These are phyloP conservation scores for Fermentozyma sake DNA, from an alignment of 1,139 yeast species.

Conservation along the genomic window DNA sequence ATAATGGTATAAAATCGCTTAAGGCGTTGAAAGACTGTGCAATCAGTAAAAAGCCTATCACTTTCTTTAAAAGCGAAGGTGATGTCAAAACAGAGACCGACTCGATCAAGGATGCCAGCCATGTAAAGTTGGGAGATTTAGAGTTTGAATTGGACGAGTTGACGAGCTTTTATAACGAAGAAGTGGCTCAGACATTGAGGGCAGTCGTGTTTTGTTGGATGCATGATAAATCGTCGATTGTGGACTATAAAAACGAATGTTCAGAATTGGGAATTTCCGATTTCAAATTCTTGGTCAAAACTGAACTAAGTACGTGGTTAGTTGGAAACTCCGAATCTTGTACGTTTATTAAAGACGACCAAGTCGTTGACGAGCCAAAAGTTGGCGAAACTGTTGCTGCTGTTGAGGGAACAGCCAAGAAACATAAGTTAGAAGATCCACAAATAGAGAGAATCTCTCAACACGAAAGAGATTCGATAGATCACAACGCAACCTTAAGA, in stretches of 20 bases:
- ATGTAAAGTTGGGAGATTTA: slow-evolving; percentile 26
- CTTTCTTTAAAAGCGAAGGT: slow-evolving; percentile 17
- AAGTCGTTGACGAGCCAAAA: slow-evolving; percentile 3
- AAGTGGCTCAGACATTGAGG: slow-evolving; percentile 46
- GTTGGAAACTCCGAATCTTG: slow-evolving; percentile 61
- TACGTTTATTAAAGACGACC: slow-evolving; percentile 38
- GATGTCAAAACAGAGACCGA: slow-evolving; percentile 17
- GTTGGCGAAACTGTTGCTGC: slow-evolving; percentile 6
- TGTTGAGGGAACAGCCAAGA: slow-evolving; percentile 11
- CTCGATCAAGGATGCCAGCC: slow-evolving; percentile 33
- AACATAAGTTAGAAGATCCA: slow-evolving; percentile 46
- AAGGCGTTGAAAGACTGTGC: slow-evolving; percentile 18
- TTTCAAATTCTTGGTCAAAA: slow-evolving; percentile 79
- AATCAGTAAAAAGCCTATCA: slow-evolving; percentile 19
- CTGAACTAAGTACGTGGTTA: slow-evolving; percentile 79
- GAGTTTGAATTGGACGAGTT: slow-evolving; percentile 31
- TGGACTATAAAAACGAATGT: slow-evolving; percentile 79
- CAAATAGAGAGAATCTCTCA: slow-evolving; percentile 48
- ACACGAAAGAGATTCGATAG: slow-evolving; percentile 64
- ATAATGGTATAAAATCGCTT: too few species aligned
- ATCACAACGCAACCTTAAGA: slow-evolving; percentile 76
- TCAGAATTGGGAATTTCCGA: slow-evolving; percentile 61
- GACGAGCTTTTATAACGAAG: slow-evolving; percentile 61
- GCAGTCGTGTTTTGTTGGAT: slow-evolving; percentile 80
- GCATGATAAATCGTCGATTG: slow-evolving; percentile 67